Evolutionary conservation across 164 flowering plant species (phyloP), one percentile per base, ranked within the genome.

Genomic region (Kalanchoe fedtschenkoi): DNA sequence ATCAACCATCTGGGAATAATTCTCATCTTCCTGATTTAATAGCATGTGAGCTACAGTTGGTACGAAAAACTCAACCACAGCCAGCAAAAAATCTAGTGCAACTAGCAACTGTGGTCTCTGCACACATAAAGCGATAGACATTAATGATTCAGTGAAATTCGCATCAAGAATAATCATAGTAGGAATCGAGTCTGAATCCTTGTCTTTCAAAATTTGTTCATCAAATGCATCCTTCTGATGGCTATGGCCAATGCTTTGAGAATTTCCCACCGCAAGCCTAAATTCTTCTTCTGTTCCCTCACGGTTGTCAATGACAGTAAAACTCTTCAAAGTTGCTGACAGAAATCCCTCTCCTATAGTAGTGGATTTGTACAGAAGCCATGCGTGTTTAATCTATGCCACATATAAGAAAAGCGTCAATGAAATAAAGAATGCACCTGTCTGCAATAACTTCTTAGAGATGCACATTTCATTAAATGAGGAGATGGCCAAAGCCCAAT

Each of bases 61-160:
- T 46, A 88, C 97, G 76, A 93, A 93, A 76, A 93, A 93, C 75
- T 93, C 99, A 58, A 78, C 87, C 42, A 88, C 79, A n/a, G 90
- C 97, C 34, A 93, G 78, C 56, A 93, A 71, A 75, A 93, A 93
- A 79, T 93, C 99, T 74, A 93, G 96, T 39, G 96, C 95, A 68
- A 93, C 99, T 61, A 93, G 96, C 72, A 93, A 66, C 32, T 90
- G 97, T 60, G 99, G 99, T 75, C 95, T 83, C 66, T 93, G 99
- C 63, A 93, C 54, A 54, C 83, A 77, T 15, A 88, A 57, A 44
- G 83, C 81, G 39, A 93, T 63, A 66, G 69, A 71, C 22, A 89
- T 81, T 17, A 78, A 81, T 19, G 60, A 38, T 63, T 79, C 75
- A 65, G 74, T 68, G 61, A 90, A 87, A 71, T 82, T 88, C 30